These are phyloP conservation scores for Fusarium pseudograminearum DNA, from an alignment of 2,329 filamentous ascomycete species.

Conservation along the genomic window DNA sequence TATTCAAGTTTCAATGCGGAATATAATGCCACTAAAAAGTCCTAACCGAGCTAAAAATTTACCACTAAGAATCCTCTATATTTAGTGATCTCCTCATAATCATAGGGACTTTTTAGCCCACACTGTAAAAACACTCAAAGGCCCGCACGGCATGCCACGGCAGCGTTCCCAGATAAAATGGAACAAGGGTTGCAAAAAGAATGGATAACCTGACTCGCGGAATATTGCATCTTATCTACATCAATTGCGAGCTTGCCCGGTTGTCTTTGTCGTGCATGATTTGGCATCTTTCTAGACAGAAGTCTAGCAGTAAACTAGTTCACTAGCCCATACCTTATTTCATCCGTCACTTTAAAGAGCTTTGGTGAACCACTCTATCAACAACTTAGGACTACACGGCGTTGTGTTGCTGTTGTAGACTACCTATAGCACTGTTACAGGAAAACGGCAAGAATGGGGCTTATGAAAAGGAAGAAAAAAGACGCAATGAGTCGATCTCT, in stretches of 20 bases:
- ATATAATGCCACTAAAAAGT: rapidly evolving
- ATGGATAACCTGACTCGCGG: not conserved
- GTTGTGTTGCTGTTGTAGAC: not conserved
- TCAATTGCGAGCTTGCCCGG: not conserved
- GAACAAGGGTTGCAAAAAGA: not conserved
- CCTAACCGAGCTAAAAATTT: too few species aligned
- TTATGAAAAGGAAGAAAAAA: not conserved
- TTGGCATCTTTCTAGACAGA: not conserved
- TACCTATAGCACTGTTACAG: not conserved
- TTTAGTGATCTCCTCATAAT: rapidly evolving
- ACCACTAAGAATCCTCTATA: rapidly evolving
- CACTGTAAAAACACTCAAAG: not conserved
- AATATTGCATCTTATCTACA: not conserved
- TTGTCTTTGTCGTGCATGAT: not conserved
- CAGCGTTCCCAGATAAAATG: not conserved
- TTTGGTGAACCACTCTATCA: rapidly evolving
- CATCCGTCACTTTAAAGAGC: rapidly evolving
- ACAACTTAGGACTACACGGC: not conserved
- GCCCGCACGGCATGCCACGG: not conserved
- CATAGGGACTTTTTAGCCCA: rapidly evolving
- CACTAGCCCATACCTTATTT: not conserved
- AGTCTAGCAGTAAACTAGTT: not conserved
- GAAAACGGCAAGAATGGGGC: not conserved
- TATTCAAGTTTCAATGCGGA: too few species aligned
- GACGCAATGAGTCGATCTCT: not conserved